Base-by-base conservation (phyloP, 306 rosid genomes). In the Mimosa pudica region DNA sequence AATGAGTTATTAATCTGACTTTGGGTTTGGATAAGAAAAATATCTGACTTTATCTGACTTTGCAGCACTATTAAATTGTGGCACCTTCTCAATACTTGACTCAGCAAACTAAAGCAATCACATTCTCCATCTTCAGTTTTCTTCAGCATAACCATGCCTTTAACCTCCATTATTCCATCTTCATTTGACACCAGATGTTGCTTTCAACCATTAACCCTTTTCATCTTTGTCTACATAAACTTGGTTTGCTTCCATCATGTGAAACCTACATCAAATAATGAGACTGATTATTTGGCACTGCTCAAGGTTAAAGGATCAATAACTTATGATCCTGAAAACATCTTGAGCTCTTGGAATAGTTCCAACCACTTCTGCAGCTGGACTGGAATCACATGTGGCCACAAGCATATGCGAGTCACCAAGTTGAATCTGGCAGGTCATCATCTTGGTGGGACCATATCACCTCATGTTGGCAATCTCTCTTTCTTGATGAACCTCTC, bases 241-340 rank as follows among this genome's bases (percentile, higher is more conserved):
- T 68, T 18, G 4, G 17, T 68, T 20, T 68, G 52, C 33, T 18
- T 68, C 4, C 42, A 46, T 5, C 11, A 11, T 46, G 12, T 2
- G 0, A 24, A 6, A 70, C 38, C 20, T 6, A 8, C 58, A 6
- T 47, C 75, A 57, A 78, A 74, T 7, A 78, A 74, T 7, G 77
- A 83, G 24, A 57, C 58, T 2, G 80, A 74, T 75, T 71, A 4
- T 8, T 65, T 79, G 33, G 82, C 73, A 8, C 5, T 44, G 16
- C 52, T 68, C 52, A 68, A 41, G 54, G n/a, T 68, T 44, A 9
- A 68, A 44, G 73, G 10, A n/a, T 42, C 73, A 17, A 68, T 68
- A 41, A 7, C 52, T 6, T 10, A n/a, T 67, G 51, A 67, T 42
- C 72, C 72, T 3, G 0, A 35, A 0, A 1, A 65, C 2, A 38